Evolutionary conservation across 106 monocot genomes (phyloP), one percentile per base, ranked within the genome.

Genomic region (Platanthera guangdongensis): DNA sequence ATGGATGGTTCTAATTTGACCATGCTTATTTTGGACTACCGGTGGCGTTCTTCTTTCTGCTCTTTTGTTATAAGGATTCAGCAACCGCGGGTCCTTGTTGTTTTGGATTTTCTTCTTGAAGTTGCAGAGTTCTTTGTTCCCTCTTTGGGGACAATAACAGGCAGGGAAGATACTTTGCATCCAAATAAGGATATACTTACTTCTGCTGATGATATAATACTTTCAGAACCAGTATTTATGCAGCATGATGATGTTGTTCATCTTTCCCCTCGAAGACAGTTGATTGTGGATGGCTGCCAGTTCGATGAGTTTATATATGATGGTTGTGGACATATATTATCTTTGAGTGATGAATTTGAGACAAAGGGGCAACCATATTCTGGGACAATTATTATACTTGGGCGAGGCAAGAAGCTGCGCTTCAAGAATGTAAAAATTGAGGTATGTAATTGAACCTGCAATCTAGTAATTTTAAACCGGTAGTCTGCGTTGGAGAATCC

Each of bases 391-490:
- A 89, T 97, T 67, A 76, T 88, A 52, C 81, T 97, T 86, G 96
- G 96, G 9, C 76, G 83, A 79, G 96, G 96, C 70, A 93, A 97
- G 81, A 97, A 78, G 53, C 74, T 97, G 69, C 83, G 86, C 6
- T 97, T 97, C 81, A 93, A 81, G 78, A 97, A 97, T 89, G 93
- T 97, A 2, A 97, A 97, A 87, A 89, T 97, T 82, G 86, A 93
- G 96, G 96, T 97, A 83, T 14, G 21, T 59, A 5, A 50, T 45
- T 49, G 47, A 10, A 65, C 65, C 65, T 65, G 65, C 30, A 65
- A 65, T 12, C 64, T 60, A 65, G 32, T 65, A 32, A 19, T 64
- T n/a, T 64, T 64, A 8, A 64, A 21, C 21, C 28, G 7, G 8
- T 7, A 25, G 21, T 64, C 9, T n/a, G 22, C 25, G 25, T 64